phyloP scores from a whole-genome alignment of 306 rosid genomes.

The Sechiopsis laciniata region DNA sequence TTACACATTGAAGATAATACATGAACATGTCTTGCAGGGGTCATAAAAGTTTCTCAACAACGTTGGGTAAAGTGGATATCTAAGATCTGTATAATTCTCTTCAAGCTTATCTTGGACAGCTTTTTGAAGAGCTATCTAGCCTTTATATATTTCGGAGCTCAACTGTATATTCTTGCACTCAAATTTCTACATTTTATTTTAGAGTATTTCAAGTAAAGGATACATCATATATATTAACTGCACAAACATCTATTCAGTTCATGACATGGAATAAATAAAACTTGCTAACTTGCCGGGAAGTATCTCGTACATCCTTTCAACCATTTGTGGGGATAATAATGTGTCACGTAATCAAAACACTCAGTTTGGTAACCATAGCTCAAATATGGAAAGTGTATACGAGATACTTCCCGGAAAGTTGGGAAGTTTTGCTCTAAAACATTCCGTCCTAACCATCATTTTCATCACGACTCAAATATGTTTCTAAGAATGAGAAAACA shows the following conservation, averaged over 20 bases:
- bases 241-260: too few species aligned
- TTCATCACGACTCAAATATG: conserved; percentile 33
- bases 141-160: conserved; percentile 31
- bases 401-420: too few species aligned
- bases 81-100: conserved; percentile 34
- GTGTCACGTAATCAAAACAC: too few species aligned
- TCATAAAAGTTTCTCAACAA: conserved; percentile 39
- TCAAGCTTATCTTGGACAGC: conserved; percentile 37
- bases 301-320: too few species aligned
- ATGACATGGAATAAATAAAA: too few species aligned
- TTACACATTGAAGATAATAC: not conserved
- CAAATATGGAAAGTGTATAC: too few species aligned
- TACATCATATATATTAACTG: too few species aligned
- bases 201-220: conserved; percentile 36
- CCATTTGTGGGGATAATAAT: too few species aligned
- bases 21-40: conserved; percentile 46
- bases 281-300: too few species aligned
- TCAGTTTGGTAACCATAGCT: too few species aligned
- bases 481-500: conserved; percentile 41
- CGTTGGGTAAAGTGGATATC: conserved; percentile 35
- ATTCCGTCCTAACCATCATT: conserved; percentile 43
- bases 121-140: conserved; percentile 40
- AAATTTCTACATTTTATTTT: conserved; percentile 27
- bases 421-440: not conserved
- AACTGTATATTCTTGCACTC: conserved; percentile 28